Evolutionary conservation across 202 grass and related monocot species (phyloP), one percentile per base, ranked within the genome.

Genomic region (Hordeum pubiflorum): DNA sequence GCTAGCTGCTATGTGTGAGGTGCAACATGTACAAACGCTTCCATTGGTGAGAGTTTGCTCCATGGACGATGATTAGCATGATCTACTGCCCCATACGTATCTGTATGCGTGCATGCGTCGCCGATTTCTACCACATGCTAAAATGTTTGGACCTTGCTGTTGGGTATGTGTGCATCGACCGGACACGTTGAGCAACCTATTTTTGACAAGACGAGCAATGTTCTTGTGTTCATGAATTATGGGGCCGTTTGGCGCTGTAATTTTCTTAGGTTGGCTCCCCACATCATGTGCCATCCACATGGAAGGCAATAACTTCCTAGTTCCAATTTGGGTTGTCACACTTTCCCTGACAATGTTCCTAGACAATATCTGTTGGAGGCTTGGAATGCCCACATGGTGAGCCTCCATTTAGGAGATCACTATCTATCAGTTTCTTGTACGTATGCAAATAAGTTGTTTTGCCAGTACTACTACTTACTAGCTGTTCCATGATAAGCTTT

Each of bases 231-330:
- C 57, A 14, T 31, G 17, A 50, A 15, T 50, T 40, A 0, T 1
- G 11, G 13, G 50, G 36, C 10, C 69, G 11, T 32, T 65, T 15
- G 20, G 17, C 5, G 0, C 76, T 63, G 32, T 81, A 81, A 65
- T 5, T 62, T 33, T 64, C 5, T 24, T 83, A 57, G 23, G 56
- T 77, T 46, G 72, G 56, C 34, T 57, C 43, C 65, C 65, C n/a
- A 78, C 87, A 52, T 83, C 69, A 79, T 70, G 72, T 85, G 87
- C 15, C 72, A 75, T 80, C 81, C 86, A 89, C 83, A 85, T 85
- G 89, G 89, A 87, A 48, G 43, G 34, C 78, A 72, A 72, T 44
- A 79, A 76, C 54, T 5, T 74, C 62, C 66, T 76, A 75, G 84
- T 85, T 89, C 81, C 78, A 74, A 81, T 80, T 82, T 61, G 54